Evolutionary conservation across 495 filamentous ascomycete species (phyloP), one percentile per base, ranked within the genome.

Genomic region (Lepraria neglecta): DNA sequence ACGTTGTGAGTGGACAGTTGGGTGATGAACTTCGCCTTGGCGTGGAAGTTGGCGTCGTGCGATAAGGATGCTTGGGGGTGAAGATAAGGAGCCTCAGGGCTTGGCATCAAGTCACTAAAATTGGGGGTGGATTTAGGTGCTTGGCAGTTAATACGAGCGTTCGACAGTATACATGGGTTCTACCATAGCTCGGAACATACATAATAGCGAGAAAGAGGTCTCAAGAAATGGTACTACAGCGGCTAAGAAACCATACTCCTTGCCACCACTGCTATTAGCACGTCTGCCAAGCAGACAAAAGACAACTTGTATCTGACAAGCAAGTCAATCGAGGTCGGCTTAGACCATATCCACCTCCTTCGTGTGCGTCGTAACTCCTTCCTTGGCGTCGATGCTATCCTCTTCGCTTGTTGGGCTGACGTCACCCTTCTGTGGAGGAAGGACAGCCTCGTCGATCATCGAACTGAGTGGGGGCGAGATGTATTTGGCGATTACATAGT

Each of bases 401-500:
- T 47, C 47, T 38, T 59, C 57, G 12, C 60, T 63, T 5, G 59
- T 60, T 7, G 70, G 65, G 24, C 56, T 67, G 42, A 62, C 27
- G 21, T 76, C 72, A 28, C 71, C 68, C 31, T 70, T 71, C 58
- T 73, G 68, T 33, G 72, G 67, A 44, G 74, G 75, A 58, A 72
- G 69, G 12, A 77, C 75, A 28, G 75, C 73, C 53, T 69, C 69
- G 24, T 75, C 63, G 12, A 78, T 44, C 27, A 74, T 70, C 14
- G 72, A 72, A n/a, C 63, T 67, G 35, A 71, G 66, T 30, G 65
- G 66, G 14, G 68, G 62, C 19, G 70, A 76, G 51, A 78, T 65
- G 52, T 75, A 75, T 11, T 63, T 75, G 62, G 65, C 70, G 58
- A 75, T 73, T 28, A 74, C 58, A 52, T 73, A 77, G 64, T 76